Base-by-base conservation (phyloP, 768 basidiomycete species). In the Collybia nuda region DNA sequence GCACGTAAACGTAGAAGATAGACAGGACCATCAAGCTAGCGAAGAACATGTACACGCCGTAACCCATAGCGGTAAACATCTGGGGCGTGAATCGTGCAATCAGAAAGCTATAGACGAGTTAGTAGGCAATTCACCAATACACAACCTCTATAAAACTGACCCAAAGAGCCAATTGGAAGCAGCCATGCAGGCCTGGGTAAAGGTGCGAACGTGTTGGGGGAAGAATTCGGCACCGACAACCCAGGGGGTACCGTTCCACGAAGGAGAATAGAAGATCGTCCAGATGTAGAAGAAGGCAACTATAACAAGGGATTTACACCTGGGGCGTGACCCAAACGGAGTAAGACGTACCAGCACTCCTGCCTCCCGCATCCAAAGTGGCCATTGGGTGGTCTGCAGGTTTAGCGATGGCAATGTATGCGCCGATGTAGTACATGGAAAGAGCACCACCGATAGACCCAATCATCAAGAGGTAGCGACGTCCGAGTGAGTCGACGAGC, bases 171-270 rank as follows among this genome's bases (percentile, higher is more conserved):
- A 73, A 39, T 71, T 70, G 21, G 67, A 69, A 2, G 65, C 67
- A 7, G 68, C 67, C 55, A 67, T 67, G 52, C 66, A 69, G 6
- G 69, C 66, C 40, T 67, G 67, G n/a, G 70, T 67, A 54, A 70
- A 67, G 5, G 68, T 68, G 18, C 72, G 56, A 6, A 71, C 68
- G 55, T 72, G 69, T 44, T 70, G 69, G 8, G 72, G 74, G 63
- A 77, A 77, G 44, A 76, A 65, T 50, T 75, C 77, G 14, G 72
- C 68, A 19, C 65, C 65, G 15, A 77, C 65, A 24, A 77, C 72
- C 76, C 76, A 77, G 2, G 75, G 73, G 1, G 74, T 73, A 11
- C 75, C 77, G 48, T 77, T 77, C 68, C 73, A 75, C 0, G 67
- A 65, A 5, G 73, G 67, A 1, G 64, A 65, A 49, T 72, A 73